Conservation (phyloP, 1,139 yeast species). For the Kodamaea sp. region DNA sequence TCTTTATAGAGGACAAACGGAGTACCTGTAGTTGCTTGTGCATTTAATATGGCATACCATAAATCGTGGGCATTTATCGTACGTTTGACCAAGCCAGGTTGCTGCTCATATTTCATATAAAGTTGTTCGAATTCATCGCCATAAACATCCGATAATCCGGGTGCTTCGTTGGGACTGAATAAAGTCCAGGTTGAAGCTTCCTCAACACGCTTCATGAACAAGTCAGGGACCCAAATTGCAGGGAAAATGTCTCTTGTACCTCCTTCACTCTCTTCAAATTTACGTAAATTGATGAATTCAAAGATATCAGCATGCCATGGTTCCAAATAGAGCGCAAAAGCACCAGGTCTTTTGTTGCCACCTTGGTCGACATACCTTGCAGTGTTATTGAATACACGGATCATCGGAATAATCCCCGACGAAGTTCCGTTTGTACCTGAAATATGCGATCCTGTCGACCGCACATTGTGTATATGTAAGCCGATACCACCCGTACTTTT, state of each 20-base stretch:
- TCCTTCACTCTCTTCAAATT: slow-evolving; percentile 58
- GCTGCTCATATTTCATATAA: slow-evolving; percentile 44
- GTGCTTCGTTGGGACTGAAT: slow-evolving; percentile 52
- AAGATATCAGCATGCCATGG: slow-evolving; percentile 62
- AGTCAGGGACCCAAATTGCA: slow-evolving; percentile 59
- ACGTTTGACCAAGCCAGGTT: slow-evolving; percentile 31
- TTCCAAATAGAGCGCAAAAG: slow-evolving; percentile 57
- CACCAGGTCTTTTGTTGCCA: slow-evolving; percentile 61
- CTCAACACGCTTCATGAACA: slow-evolving; percentile 55
- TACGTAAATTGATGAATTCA: slow-evolving; percentile 48
- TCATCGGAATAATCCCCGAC: slow-evolving; percentile 56
- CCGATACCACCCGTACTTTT: slow-evolving; percentile 62
- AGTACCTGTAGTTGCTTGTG: slow-evolving; percentile 60
- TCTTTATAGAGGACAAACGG: slow-evolving; percentile 59
- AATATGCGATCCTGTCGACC: slow-evolving; percentile 49
- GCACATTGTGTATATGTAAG: slow-evolving; percentile 50
- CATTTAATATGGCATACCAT: slow-evolving; percentile 51
- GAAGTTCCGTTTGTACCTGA: slow-evolving; percentile 55
- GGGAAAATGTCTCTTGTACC: slow-evolving; percentile 56
- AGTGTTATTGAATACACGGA: slow-evolving; percentile 55
- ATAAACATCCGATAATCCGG: slow-evolving; percentile 48
- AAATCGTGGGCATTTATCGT: slow-evolving; percentile 50
- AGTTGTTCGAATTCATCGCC: slow-evolving; percentile 48
- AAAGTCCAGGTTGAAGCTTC: slow-evolving; percentile 49
- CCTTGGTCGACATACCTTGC: slow-evolving; percentile 64